phyloP scores from a whole-genome alignment of 257 asterid genomes.

The Primulina eburnea region DNA sequence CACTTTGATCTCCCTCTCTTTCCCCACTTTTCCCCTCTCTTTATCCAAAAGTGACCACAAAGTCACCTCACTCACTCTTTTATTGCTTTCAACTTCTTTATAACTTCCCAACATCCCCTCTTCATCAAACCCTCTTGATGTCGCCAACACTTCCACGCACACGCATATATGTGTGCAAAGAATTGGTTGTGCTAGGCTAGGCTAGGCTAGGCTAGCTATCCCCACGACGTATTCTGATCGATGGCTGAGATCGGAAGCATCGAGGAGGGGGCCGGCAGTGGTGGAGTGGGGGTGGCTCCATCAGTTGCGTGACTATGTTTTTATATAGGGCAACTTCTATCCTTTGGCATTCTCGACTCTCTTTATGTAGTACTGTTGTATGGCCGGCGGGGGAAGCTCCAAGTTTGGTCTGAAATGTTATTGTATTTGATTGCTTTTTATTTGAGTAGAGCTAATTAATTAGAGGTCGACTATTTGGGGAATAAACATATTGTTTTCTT shows the following conservation, averaged over 20 bases:
- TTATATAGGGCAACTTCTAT: slow-evolving; percentile 78
- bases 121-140: slow-evolving; percentile 39
- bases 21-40: slow-evolving; percentile 27
- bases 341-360: slow-evolving; percentile 66
- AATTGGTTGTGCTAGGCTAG: background rate
- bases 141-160: slow-evolving; percentile 7
- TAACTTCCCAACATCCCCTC: slow-evolving; percentile 30
- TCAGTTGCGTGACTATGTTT: slow-evolving; percentile 19
- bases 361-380: background rate
- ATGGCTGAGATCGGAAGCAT: slow-evolving; percentile 11
- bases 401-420: background rate
- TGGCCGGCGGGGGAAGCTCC: background rate
- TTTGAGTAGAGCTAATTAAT: too few species aligned
- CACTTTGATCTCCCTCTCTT: slow-evolving; percentile 16
- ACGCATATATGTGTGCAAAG: background rate
- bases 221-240: slow-evolving; percentile 14
- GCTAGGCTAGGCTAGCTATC: background rate
- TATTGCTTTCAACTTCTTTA: slow-evolving; percentile 30
- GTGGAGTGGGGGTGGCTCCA: slow-evolving; percentile 20
- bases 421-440: too few species aligned
- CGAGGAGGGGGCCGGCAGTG: slow-evolving; percentile 22
- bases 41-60: slow-evolving; percentile 40
- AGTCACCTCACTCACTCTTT: slow-evolving; percentile 40
- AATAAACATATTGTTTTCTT: too few species aligned
- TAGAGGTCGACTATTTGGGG: too few species aligned